A percentile compares a stretch with the other conserved stretches of the same genome.
These are phyloP conservation scores for Bombardia bombarda DNA, from an alignment of 495 filamentous ascomycete genomes.

Conservation along the genomic window DNA sequence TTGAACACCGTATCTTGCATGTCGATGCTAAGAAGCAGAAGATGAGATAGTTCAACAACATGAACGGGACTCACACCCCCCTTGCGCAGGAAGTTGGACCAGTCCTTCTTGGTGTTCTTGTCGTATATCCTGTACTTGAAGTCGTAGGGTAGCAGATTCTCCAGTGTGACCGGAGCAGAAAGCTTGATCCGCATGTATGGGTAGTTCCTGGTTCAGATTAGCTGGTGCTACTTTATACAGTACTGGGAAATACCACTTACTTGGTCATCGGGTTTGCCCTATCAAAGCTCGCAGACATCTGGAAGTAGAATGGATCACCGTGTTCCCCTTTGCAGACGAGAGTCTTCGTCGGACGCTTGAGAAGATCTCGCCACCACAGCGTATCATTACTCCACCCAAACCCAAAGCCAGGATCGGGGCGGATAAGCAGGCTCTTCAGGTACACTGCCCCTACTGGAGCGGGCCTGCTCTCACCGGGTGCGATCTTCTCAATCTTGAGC, in stretches of 20 bases:
- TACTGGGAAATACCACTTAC: constrained; percentile 24
- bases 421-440: constrained; percentile 79
- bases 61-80: constrained; percentile 95
- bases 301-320: constrained; percentile 90
- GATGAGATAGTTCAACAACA: constrained; percentile 89
- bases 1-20: constrained; percentile 95
- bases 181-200: constrained; percentile 91
- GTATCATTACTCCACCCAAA: constrained; percentile 88
- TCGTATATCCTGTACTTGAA: constrained; percentile 99
- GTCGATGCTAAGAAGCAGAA: constrained; percentile 84
- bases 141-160: constrained; percentile 92
- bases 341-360: constrained; percentile 74
- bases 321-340: constrained; percentile 80
- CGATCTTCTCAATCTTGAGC: constrained; percentile 95
- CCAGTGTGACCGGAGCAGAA: constrained; percentile 84
- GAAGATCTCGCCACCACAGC: constrained; percentile 84
- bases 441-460: constrained; percentile 89
- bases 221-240: not conserved
- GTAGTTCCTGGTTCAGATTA: constrained; percentile 54
- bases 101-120: constrained; percentile 94
- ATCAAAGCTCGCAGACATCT: constrained; percentile 78
- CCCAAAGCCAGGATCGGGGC: constrained; percentile 94
- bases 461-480: constrained; percentile 83
- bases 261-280: constrained; percentile 70
- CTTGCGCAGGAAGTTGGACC: constrained; percentile 95